A percentile compares a stretch with the other conserved stretches of the same genome.
These are phyloP conservation scores for Bidens hawaiensis DNA, from an alignment of 140 eudicot species.

Conservation along the genomic window DNA sequence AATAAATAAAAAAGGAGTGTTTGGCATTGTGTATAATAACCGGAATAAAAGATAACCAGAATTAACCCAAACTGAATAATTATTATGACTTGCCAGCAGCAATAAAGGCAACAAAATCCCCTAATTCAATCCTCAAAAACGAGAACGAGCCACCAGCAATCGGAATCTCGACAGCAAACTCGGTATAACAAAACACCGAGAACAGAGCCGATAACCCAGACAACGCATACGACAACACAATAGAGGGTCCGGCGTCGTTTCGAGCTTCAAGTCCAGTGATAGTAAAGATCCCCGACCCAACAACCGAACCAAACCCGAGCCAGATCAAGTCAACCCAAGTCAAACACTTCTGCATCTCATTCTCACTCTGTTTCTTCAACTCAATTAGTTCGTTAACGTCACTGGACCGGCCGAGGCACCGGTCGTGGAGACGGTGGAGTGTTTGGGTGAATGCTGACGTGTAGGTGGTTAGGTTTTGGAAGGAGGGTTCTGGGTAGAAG, in stretches of 20 bases:
- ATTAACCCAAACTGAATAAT: too few relatives aligned
- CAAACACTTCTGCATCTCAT: conserved; percentile 53
- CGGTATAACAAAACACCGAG: conserved; percentile 83
- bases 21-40: too few relatives aligned
- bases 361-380: conserved; percentile 52
- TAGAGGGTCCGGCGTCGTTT: conserved; percentile 74
- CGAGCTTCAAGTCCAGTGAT: conserved; percentile 80
- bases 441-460: conserved; percentile 45
- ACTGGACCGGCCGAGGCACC: conserved; percentile 65
- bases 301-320: conserved; percentile 86
- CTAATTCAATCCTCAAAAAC: conserved; percentile 66
- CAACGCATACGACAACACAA: conserved; percentile 61
- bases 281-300: conserved; percentile 83
- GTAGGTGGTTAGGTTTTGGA: conserved; percentile 53
- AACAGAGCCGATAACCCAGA: conserved; percentile 84
- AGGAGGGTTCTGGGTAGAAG: conserved; percentile 79
- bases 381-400: conserved; percentile 56
- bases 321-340: conserved; percentile 87
- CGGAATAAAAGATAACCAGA: too few relatives aligned
- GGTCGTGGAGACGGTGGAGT: conserved; percentile 55
- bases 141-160: conserved; percentile 88
- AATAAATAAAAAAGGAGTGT: too few relatives aligned
- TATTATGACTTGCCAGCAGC: conserved; percentile 51
- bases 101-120: conserved; percentile 77
- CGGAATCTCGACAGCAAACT: conserved; percentile 86